phyloP scores from a whole-genome alignment of 345 rosid species.

The Microcos paniculata region DNA sequence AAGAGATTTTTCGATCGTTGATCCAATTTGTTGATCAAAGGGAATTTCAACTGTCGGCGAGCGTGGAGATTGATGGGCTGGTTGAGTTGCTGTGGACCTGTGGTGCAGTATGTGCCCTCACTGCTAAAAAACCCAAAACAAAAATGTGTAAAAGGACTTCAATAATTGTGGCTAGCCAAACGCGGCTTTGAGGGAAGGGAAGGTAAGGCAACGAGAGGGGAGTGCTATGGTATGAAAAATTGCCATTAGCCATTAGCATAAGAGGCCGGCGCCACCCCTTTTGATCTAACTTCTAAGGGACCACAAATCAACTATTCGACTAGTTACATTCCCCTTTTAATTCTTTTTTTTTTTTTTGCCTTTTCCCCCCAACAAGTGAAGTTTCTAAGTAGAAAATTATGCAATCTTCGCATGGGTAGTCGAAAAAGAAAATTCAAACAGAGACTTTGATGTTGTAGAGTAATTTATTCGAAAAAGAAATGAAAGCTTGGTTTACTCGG shows the following conservation, averaged over 20 bases:
- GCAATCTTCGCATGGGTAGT: too few relatives aligned
- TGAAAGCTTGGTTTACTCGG: too few relatives aligned
- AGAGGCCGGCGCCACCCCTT: background rate
- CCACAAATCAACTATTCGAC: background rate
- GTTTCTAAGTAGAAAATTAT: background rate
- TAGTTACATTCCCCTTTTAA: too few relatives aligned
- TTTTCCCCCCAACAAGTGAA: background rate
- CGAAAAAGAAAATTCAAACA: too few relatives aligned
- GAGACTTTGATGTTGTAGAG: too few relatives aligned
- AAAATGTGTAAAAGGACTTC: background rate
- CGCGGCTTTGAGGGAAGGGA: background rate
- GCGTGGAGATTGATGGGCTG: background rate
- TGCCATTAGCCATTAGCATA: background rate
- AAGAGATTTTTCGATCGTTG: background rate
- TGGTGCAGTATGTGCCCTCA: too few relatives aligned
- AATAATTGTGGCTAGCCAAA: background rate
- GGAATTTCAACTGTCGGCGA: background rate
- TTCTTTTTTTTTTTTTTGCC: background rate
- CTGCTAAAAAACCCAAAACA: too few relatives aligned
- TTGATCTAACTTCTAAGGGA: background rate
- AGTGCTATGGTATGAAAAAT: background rate
- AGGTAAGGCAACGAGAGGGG: background rate
- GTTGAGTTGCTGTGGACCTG: too few relatives aligned
- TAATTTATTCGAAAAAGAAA: too few relatives aligned
- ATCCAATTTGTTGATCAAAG: conserved; percentile 3